Evolutionary conservation across 306 rosid genomes (phyloP).

Genomic region (Psophocarpus tetragonolobus): DNA sequence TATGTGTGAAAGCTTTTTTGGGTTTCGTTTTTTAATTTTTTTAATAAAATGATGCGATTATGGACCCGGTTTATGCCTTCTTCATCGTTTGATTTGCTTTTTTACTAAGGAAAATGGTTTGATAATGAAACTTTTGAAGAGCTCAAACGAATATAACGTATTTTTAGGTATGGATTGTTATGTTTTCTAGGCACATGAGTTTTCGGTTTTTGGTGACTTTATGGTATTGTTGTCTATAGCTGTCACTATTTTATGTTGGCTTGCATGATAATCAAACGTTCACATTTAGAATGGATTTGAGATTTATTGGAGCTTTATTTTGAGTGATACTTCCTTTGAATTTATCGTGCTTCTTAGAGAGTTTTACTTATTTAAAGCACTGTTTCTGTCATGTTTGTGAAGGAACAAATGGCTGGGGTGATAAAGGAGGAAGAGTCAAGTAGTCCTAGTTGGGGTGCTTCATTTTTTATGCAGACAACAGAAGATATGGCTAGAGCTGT

Average conservation of each 20-base stretch:
- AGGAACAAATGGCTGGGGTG: constrained; percentile 50
- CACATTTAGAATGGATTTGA: neutral
- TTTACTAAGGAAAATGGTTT: neutral
- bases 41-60: constrained; percentile 7
- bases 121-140: neutral
- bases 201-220: constrained; percentile 23
- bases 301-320: constrained; percentile 3
- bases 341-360: constrained; percentile 7
- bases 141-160: neutral
- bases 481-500: constrained; percentile 89
- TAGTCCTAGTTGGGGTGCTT: constrained; percentile 83
- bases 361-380: constrained; percentile 17
- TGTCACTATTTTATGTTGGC: constrained; percentile 8
- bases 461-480: constrained; percentile 67
- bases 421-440: constrained; percentile 65
- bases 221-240: constrained; percentile 10
- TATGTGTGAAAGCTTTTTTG: constrained; percentile 18
- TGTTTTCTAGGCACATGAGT: neutral
- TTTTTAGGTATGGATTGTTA: neutral
- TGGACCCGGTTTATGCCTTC: constrained; percentile 10
- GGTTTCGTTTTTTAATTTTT: neutral
- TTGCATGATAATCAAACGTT: constrained; percentile 8
- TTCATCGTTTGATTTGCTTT: constrained; percentile 25
- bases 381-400: constrained; percentile 11
- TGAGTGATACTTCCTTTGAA: constrained; percentile 20